phyloP scores from a whole-genome alignment of 2,329 filamentous ascomycete genomes.

The Cryphonectria radicalis region DNA sequence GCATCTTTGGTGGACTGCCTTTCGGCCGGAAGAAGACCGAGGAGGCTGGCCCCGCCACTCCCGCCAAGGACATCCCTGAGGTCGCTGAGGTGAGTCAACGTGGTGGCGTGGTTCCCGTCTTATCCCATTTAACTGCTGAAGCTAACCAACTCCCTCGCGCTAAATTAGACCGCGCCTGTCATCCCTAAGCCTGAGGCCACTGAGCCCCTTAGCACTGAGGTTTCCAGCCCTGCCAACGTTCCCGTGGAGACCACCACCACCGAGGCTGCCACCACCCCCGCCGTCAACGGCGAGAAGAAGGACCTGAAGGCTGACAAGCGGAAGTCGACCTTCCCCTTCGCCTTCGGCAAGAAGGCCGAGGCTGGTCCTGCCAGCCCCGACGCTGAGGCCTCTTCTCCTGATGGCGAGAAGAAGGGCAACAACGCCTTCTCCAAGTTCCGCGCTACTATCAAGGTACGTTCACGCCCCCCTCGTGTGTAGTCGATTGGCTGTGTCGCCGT shows the following conservation, averaged over 20 bases:
- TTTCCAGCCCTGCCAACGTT: constrained; percentile 51
- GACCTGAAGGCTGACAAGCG: constrained; percentile 77
- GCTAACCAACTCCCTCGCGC: constrained; percentile 10
- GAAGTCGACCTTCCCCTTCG: constrained; percentile 76
- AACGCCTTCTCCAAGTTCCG: constrained; percentile 64
- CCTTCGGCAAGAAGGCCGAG: constrained; percentile 75
- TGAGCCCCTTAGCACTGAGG: constrained; percentile 60
- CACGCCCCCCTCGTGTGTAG: neutral
- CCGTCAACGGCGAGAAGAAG: constrained; percentile 62
- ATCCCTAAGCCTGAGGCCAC: constrained; percentile 63
- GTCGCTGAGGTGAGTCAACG: constrained; percentile 45
- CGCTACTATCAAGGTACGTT: constrained; percentile 54
- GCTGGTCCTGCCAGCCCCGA: constrained; percentile 49
- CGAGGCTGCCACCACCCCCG: constrained; percentile 45
- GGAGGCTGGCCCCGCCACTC: constrained; percentile 47
- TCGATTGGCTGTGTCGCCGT: neutral
- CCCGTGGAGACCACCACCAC: constrained; percentile 52
- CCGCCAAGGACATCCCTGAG: constrained; percentile 48
- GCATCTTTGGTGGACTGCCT: constrained; percentile 60
- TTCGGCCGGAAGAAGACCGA: constrained; percentile 63
- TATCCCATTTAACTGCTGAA: neutral
- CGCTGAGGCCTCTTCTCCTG: constrained; percentile 51
- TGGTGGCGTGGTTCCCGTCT: neutral
- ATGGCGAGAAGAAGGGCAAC: constrained; percentile 61
- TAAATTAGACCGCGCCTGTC: constrained; percentile 52